Conservation (phyloP, 768 basidiomycete species). For the Tulasnella sp. region DNA sequence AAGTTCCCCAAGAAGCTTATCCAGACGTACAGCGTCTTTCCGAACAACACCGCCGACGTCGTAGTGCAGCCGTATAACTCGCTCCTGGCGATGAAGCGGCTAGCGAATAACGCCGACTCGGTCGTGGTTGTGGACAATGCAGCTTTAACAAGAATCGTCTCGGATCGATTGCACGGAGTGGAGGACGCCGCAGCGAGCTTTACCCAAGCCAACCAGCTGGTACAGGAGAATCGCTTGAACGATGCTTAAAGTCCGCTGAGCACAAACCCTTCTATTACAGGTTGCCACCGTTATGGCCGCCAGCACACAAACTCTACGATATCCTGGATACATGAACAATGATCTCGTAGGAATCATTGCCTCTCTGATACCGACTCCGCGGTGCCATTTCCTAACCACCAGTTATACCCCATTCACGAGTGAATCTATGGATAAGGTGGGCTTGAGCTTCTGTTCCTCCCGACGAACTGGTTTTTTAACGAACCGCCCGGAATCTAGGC, state of each 20-base stretch:
- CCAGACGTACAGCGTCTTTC: conserved; percentile 98
- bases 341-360: conserved; percentile 96
- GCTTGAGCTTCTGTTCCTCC: conserved; percentile 17
- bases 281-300: conserved; percentile 97
- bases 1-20: conserved; percentile 98
- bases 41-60: conserved; percentile 85
- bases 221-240: conserved; percentile 31
- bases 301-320: conserved; percentile 91
- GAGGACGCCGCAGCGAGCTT: conserved; percentile 69
- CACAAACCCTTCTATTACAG: conserved; percentile 35
- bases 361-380: conserved; percentile 90
- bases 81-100: conserved; percentile 80
- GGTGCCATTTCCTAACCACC: conserved; percentile 98
- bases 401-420: conserved; percentile 98
- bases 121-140: conserved; percentile 97
- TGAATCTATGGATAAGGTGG: conserved; percentile 90
- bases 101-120: conserved; percentile 93
- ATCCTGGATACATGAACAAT: conserved; percentile 99
- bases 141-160: conserved; percentile 84
- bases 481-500: conserved; percentile 46
- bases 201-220: conserved; percentile 87
- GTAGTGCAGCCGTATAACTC: conserved; percentile 99
- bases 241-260: neutral
- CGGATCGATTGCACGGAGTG: conserved; percentile 72
- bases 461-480: neutral